Base-by-base conservation (phyloP, 306 rosid genomes). In the Rosa lucieae region DNA sequence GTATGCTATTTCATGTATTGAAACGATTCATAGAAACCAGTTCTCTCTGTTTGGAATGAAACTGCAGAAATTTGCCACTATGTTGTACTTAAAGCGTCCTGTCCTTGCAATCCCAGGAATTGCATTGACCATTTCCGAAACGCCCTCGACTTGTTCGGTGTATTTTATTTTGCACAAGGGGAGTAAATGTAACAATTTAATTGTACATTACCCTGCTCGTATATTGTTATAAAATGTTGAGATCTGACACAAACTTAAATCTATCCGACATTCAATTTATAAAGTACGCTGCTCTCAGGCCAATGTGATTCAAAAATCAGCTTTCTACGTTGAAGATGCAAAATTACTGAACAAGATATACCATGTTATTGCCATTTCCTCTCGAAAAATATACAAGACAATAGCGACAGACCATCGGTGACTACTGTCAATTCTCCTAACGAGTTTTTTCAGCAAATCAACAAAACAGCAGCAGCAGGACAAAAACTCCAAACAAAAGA, bases 311-410 rank as follows among this genome's bases (percentile, higher is more conserved):
- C 72, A 83, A 85, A 82, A 85, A 86, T 79, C 85, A 80, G 65
- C 81, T 69, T 88, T 81, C 90, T 85, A 85, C 44, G 77, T 85
- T 78, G 81, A 83, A 69, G 72, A 78, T 47, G 68, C 71, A 83
- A 78, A 85, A 85, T 77, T 84, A 86, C 91, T 89, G 78, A 89
- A 87, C 87, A 81, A 69, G 85, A 87, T 85, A 88, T 84, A 87
- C 88, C 89, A 89, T 73, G 92, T 89, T 84, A 84, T 85, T 83
- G 96, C 89, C 81, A 86, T 90, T 85, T 81, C 88, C 85, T 80
- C 89, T 86, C 69, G 72, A 77, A 87, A 92, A 90, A 90, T 94
- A 92, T 92, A 94, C 97, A 79, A 88, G 78, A 88, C 82, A 87
- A 79, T 55, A 78, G 73, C 80, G 89, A 79, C 76, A 83, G 68